Conservation (phyloP, 1,284 basidiomycete species). For the Lentinula novae-zelandiae region DNA sequence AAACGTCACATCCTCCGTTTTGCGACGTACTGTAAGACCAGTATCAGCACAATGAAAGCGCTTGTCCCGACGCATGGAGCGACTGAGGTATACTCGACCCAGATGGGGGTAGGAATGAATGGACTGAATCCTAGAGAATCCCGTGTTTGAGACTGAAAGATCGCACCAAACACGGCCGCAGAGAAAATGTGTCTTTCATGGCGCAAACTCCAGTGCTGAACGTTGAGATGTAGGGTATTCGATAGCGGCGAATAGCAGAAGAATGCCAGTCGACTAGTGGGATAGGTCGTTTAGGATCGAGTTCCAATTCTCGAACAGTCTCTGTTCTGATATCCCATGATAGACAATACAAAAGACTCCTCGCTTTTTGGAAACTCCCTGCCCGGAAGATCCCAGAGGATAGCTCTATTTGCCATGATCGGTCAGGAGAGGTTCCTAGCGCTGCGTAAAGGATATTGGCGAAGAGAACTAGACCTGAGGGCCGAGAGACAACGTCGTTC, state of each 20-base stretch:
- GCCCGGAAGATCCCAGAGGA: constrained; percentile 20
- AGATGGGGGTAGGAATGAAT: constrained; percentile 16
- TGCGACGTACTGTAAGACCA: constrained; percentile 16
- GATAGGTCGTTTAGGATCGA: constrained; percentile 2
- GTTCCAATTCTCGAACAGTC: background rate
- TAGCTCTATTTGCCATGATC: constrained; percentile 25
- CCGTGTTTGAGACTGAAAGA: constrained; percentile 21
- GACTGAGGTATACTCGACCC: constrained; percentile 24
- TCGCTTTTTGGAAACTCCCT: constrained; percentile 18
- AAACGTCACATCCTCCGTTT: constrained; percentile 17
- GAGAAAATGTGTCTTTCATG: constrained; percentile 21
- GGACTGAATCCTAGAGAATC: constrained; percentile 19
- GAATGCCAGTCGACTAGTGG: background rate
- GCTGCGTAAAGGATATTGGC: constrained; percentile 26
- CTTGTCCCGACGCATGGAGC: constrained; percentile 16
- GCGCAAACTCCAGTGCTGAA: constrained; percentile 16
- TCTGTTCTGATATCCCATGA: background rate
- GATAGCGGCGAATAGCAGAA: constrained; percentile 22
- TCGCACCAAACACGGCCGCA: constrained; percentile 21
- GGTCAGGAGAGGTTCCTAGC: constrained; percentile 20
- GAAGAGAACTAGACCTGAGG: constrained; percentile 25
- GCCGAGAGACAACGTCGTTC: constrained; percentile 27
- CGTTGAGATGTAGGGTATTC: constrained; percentile 23
- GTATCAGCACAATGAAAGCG: constrained; percentile 14
- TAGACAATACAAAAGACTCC: background rate